These are phyloP conservation scores for Candida palmyrensis DNA, from an alignment of 805 yeast genomes.

Conservation along the genomic window DNA sequence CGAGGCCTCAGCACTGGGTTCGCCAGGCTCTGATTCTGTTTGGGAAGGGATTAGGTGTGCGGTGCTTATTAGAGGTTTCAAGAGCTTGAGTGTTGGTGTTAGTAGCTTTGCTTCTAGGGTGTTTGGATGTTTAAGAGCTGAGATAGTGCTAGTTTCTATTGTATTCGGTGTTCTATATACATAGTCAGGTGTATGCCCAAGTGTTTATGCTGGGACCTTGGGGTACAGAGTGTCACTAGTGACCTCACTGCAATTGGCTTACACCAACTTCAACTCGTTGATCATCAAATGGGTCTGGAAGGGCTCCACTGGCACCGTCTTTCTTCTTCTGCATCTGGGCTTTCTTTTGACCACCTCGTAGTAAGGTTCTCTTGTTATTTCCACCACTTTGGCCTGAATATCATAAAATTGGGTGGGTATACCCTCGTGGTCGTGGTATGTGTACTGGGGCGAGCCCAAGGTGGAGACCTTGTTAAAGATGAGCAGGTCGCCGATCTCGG, in stretches of 20 bases:
- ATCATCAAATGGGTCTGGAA: slow-evolving; percentile 75
- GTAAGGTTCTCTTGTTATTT: slow-evolving; percentile 77
- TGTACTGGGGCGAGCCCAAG: slow-evolving; percentile 81
- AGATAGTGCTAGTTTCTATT: too few species aligned
- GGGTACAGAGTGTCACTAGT: too few species aligned
- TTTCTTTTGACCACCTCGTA: slow-evolving; percentile 52
- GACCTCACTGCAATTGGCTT: too few species aligned
- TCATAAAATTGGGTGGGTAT: slow-evolving; percentile 36
- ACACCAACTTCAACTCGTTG: slow-evolving; percentile 56
- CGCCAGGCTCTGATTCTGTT: too few species aligned
- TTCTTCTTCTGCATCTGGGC: slow-evolving; percentile 74
- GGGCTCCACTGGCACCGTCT: slow-evolving; percentile 69
- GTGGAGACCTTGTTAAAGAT: slow-evolving; percentile 70
- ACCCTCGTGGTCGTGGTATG: slow-evolving; percentile 22
- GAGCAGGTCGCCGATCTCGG: slow-evolving; percentile 79
- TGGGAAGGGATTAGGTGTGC: too few species aligned
- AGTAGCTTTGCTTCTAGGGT: too few species aligned
- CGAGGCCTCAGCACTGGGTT: too few species aligned
- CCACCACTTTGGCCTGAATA: slow-evolving; percentile 76
- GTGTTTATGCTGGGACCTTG: slow-evolving; percentile 6
- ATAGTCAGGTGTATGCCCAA: slow-evolving; percentile 4
- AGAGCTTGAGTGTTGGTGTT: too few species aligned
- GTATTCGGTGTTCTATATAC: not conserved
- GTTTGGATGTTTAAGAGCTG: too few species aligned
- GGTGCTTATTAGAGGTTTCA: too few species aligned